Base-by-base conservation (phyloP, 2,329 filamentous ascomycete species). In the Colletotrichum shisoi region DNA sequence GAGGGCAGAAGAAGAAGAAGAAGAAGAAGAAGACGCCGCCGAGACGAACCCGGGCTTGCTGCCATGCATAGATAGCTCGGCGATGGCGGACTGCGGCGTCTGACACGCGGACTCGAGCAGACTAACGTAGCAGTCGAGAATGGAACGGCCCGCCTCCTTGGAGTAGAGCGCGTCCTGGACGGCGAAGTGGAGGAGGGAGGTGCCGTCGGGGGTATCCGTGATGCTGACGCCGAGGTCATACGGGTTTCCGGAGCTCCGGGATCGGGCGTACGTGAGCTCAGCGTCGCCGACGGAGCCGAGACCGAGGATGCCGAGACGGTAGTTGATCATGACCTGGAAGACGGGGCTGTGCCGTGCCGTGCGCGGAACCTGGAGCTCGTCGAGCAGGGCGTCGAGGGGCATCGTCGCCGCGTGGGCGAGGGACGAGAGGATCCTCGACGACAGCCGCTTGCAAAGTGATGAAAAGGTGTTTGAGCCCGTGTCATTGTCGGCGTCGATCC, bases 331-430 rank as follows among this genome's bases (percentile, higher is more conserved):
- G 1, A 74, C 78, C 70, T 87, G 84, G 74, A 85, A 86, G 0
- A 87, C 46, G 0, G 85, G 84, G 40, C 70, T 79, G 59, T 80
- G 70, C 0, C 73, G 67, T 0, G 78, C 62, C 0, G 81, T 80
- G 1, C 83, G 74, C 0, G 76, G 70, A 0, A 82, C 75, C 3
- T 76, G 72, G 0, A 87, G 73, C 37, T 82, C 73, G 0, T 80
- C 71, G 0, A 87, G 74, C 0, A 87, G 67, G 0, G 81, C 73
- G 51, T 86, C 80, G 56, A 85, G 84, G 0, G 85, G 85, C 5
- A 86, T 59, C 0, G 69, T 49, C 0, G 69, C 48, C 0, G 83
- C 83, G 71, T 84, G 73, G 0, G 67, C 69, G 0, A 86, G 73
- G 0, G 80, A 83, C 0, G 57, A 58, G 24, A 80, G 77, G 1